Conservation (phyloP, 306 rosid species). For the Cucurbita pepo region DNA sequence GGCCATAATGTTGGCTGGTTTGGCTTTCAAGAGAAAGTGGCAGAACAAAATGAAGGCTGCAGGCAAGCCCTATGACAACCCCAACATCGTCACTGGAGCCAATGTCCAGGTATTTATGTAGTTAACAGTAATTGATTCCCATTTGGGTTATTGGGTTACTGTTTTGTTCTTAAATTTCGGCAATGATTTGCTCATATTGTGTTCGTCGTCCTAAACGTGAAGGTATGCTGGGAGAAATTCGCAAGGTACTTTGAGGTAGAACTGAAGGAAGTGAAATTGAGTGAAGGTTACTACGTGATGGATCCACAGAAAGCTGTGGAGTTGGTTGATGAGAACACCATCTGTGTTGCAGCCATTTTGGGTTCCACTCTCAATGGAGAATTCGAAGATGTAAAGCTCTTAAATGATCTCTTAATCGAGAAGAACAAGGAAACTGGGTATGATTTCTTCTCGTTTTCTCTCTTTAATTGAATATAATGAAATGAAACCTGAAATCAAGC, state of each 20-base stretch:
- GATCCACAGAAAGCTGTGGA: conserved; percentile 74
- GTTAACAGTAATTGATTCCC: neutral
- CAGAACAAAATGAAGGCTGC: conserved; percentile 49
- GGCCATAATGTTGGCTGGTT: conserved; percentile 95
- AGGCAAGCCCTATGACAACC: conserved; percentile 61
- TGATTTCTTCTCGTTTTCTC: neutral
- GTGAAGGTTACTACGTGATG: conserved; percentile 66
- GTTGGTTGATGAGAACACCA: conserved; percentile 87
- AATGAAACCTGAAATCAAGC: neutral
- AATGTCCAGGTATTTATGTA: conserved; percentile 48
- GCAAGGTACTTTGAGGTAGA: conserved; percentile 97
- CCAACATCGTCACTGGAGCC: conserved; percentile 93
- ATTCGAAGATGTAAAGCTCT: conserved; percentile 78
- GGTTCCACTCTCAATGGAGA: conserved; percentile 95
- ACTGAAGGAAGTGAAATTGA: conserved; percentile 68
- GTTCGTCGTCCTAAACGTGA: neutral
- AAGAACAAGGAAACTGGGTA: conserved; percentile 79
- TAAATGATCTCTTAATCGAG: conserved; percentile 53
- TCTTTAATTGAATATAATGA: neutral
- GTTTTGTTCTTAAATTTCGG: neutral
- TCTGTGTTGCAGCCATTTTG: conserved; percentile 87
- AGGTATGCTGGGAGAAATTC: conserved; percentile 98
- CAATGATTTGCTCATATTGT: neutral
- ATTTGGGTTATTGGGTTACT: neutral
- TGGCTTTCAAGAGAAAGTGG: conserved; percentile 91